Percentiles rank a stretch among this genome's conserved stretches.
These are phyloP conservation scores for Jasminum sambac DNA, from an alignment of 257 asterid species.

Conservation along the genomic window DNA sequence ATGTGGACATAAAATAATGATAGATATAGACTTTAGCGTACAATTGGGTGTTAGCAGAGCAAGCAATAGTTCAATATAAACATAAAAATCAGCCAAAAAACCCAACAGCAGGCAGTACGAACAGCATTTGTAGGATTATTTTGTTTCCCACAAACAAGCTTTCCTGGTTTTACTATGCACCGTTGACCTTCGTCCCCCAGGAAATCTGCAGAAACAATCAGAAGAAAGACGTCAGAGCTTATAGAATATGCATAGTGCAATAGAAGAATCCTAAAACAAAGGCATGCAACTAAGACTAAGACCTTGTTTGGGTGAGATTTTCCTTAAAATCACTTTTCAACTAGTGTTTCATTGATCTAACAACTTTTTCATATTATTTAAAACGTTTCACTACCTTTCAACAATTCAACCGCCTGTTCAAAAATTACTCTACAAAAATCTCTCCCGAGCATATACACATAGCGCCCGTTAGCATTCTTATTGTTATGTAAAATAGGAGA, in stretches of 20 bases:
- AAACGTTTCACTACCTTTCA: too few species aligned
- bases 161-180: conserved; percentile 5
- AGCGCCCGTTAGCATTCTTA: too few species aligned
- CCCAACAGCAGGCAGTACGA: conserved; percentile 6
- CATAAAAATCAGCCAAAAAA: conserved; percentile 10
- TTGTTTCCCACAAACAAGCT: conserved; percentile 6
- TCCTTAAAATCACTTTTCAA: too few species aligned
- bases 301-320: too few species aligned
- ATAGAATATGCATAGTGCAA: not conserved
- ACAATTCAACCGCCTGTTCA: too few species aligned
- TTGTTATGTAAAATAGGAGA: too few species aligned
- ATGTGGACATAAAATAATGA: not conserved
- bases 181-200: conserved; percentile 9
- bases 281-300: not conserved
- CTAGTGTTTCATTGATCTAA: too few species aligned
- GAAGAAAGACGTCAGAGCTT: not conserved
- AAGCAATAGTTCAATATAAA: not conserved
- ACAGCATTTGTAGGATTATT: conserved; percentile 9
- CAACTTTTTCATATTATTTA: too few species aligned
- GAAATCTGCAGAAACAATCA: conserved; percentile 10
- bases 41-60: not conserved
- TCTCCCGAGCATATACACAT: too few species aligned
- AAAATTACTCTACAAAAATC: too few species aligned
- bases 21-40: not conserved
- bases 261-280: not conserved